Conservation (phyloP, 352 stramenopile species). For the Phytopythium helicoides region DNA sequence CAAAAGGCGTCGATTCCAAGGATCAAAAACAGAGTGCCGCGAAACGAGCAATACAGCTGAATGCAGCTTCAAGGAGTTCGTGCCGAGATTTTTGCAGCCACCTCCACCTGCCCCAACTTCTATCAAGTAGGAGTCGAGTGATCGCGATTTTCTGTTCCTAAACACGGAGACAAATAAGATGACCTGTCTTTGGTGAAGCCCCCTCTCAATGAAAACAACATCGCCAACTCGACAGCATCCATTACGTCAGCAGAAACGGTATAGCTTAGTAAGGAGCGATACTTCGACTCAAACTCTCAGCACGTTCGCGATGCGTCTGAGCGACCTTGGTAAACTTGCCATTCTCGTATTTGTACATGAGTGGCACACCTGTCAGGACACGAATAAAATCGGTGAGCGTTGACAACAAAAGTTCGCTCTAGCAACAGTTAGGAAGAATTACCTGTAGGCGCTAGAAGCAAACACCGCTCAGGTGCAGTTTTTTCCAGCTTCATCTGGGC, state of each 20-base stretch:
- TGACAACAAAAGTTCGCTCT: background rate
- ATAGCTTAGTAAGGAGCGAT: slow-evolving; percentile 55
- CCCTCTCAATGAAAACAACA: too few relatives aligned
- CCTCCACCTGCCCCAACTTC: background rate
- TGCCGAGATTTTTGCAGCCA: background rate
- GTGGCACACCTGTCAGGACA: slow-evolving; percentile 46
- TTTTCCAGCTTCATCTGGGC: slow-evolving; percentile 87
- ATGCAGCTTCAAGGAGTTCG: background rate
- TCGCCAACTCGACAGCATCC: too few relatives aligned
- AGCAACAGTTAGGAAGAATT: background rate
- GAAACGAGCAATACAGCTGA: background rate
- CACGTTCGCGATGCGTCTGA: slow-evolving; percentile 66
- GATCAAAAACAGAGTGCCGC: background rate
- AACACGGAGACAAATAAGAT: too few relatives aligned
- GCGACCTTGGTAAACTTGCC: slow-evolving; percentile 69
- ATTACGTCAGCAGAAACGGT: background rate
- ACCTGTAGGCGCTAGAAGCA: slow-evolving; percentile 75
- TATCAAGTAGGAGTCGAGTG: too few relatives aligned
- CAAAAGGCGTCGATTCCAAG: background rate
- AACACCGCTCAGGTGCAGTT: slow-evolving; percentile 64
- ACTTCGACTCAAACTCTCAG: slow-evolving; percentile 70
- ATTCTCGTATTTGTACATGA: slow-evolving; percentile 84
- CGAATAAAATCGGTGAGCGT: background rate
- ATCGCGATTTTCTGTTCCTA: too few relatives aligned
- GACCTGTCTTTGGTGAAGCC: too few relatives aligned